phyloP scores from a whole-genome alignment of 1,284 basidiomycete genomes.

The Papiliotrema fonsecae region DNA sequence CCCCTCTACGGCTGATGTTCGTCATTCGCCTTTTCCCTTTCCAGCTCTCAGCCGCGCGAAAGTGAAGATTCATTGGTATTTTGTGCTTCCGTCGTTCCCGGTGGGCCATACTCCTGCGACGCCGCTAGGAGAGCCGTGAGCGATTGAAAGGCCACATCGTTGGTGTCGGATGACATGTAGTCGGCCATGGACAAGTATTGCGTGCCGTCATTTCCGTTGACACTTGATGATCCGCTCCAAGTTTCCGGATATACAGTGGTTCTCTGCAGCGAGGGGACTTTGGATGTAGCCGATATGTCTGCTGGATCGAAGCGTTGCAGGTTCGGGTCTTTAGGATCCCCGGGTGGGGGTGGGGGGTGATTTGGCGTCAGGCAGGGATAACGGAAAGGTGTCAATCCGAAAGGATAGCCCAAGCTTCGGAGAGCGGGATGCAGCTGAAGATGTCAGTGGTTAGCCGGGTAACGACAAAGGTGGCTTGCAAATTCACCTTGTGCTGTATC shows the following conservation, averaged over 20 bases:
- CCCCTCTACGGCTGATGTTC: too few species aligned
- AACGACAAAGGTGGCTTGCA: too few species aligned
- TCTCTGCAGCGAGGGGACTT: too few species aligned
- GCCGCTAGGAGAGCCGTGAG: constrained; percentile 4
- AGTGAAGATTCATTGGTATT: too few species aligned
- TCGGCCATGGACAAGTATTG: not conserved
- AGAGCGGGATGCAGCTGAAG: not conserved
- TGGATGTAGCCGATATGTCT: not conserved
- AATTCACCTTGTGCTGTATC: too few species aligned
- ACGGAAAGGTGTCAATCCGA: constrained; percentile 33
- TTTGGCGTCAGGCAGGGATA: constrained; percentile 28
- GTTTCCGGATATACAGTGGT: too few species aligned
- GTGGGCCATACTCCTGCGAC: not conserved
- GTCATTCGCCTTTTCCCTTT: too few species aligned
- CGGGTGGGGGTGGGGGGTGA: constrained; percentile 24
- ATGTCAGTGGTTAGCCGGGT: not conserved
- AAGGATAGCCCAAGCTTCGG: constrained; percentile 19
- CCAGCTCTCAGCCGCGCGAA: too few species aligned
- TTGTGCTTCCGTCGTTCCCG: too few species aligned
- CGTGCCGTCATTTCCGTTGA: not conserved
- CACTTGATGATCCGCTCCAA: too few species aligned
- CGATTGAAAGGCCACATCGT: constrained; percentile 4
- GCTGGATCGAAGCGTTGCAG: constrained; percentile 26
- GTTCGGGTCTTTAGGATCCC: constrained; percentile 24
- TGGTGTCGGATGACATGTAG: not conserved